phyloP scores from a whole-genome alignment of 2,329 filamentous ascomycete species.

The Chalara sp. region DNA sequence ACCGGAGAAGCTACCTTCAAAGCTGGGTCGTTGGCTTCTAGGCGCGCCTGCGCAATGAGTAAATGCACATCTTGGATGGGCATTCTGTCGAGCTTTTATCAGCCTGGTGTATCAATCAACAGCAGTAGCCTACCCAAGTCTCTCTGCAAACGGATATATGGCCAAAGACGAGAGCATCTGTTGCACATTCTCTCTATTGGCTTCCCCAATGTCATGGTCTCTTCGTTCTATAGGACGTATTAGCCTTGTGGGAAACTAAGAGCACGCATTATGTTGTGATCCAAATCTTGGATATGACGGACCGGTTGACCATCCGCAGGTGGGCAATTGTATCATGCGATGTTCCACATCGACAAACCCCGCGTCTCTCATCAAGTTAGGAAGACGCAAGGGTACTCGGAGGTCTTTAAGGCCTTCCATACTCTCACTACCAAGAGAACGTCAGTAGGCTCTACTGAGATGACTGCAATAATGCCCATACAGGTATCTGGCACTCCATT shows the following conservation, averaged over 20 bases:
- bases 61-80: slow-evolving; percentile 49
- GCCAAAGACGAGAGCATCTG: slow-evolving; percentile 47
- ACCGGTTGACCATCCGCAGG: slow-evolving; percentile 66
- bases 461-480: too few species aligned
- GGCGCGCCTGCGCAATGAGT: slow-evolving; percentile 46
- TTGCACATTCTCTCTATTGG: slow-evolving; percentile 48
- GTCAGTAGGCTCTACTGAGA: too few species aligned
- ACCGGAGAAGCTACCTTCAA: slow-evolving; percentile 42
- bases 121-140: slow-evolving; percentile 13
- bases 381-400: slow-evolving; percentile 52
- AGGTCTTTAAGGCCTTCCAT: slow-evolving; percentile 60
- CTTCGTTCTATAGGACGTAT: slow-evolving; percentile 35
- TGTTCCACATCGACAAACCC: slow-evolving; percentile 65
- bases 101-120: slow-evolving; percentile 2
- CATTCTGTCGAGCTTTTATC: slow-evolving; percentile 37
- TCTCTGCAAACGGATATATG: slow-evolving; percentile 45
- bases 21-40: slow-evolving; percentile 44
- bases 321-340: slow-evolving; percentile 57
- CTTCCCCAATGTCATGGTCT: slow-evolving; percentile 44
- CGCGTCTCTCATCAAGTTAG: slow-evolving; percentile 28
- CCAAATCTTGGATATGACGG: slow-evolving; percentile 18
- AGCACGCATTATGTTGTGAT: not conserved
- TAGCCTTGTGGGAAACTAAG: slow-evolving; percentile 1
- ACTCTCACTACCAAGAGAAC: slow-evolving; percentile 31
- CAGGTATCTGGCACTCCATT: slow-evolving; percentile 62